These are phyloP conservation scores for Pythium grandisporangium DNA, from an alignment of 352 stramenopile species.

Conservation along the genomic window DNA sequence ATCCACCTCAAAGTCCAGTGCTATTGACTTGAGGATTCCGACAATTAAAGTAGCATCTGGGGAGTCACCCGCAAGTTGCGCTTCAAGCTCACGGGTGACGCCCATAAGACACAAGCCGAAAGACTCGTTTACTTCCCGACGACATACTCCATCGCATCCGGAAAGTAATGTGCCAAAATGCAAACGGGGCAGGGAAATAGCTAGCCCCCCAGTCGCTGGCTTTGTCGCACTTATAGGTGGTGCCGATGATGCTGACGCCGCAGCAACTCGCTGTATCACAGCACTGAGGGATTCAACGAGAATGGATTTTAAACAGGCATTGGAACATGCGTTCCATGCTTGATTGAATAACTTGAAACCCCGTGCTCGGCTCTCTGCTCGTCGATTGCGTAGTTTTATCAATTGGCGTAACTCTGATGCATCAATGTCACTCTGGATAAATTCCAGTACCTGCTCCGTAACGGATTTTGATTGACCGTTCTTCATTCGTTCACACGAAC, in stretches of 20 bases:
- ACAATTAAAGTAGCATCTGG: constrained; percentile 15
- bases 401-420: constrained; percentile 35
- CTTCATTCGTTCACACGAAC: constrained; percentile 56
- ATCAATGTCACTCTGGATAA: constrained; percentile 78
- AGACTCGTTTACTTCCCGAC: constrained; percentile 32
- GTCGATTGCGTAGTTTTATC: constrained; percentile 33
- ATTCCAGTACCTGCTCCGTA: constrained; percentile 77
- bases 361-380: constrained; percentile 28
- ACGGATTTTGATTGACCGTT: constrained; percentile 46
- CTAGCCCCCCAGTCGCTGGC: too few relatives aligned
- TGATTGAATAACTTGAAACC: constrained; percentile 38
- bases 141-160: constrained; percentile 36
- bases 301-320: constrained; percentile 16
- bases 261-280: too few relatives aligned
- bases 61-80: constrained; percentile 2
- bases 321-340: constrained; percentile 17
- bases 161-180: constrained; percentile 47
- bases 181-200: constrained; percentile 18
- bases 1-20: constrained; percentile 69
- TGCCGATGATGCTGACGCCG: too few relatives aligned
- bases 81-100: constrained; percentile 9
- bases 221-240: too few relatives aligned
- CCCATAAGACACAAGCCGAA: constrained; percentile 33
- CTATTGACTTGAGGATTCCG: constrained; percentile 38
- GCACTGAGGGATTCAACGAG: constrained; percentile 39